Evolutionary conservation across 2,329 filamentous ascomycete genomes (phyloP), one percentile per base, ranked within the genome.

Genomic region (Cladosporium austrohemisphaericum): DNA sequence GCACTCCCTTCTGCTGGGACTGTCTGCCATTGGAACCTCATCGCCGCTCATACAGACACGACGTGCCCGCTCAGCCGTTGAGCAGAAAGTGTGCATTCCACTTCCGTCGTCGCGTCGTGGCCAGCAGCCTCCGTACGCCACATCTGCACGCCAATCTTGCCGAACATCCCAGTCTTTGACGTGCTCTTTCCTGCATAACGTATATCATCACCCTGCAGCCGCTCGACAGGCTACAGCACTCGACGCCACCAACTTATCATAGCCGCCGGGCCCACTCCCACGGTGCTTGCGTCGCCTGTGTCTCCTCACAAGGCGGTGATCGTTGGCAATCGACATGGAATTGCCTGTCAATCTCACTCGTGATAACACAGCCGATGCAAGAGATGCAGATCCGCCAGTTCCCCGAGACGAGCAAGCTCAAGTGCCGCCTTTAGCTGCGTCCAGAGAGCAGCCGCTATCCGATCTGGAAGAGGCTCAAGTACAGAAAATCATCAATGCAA

Each of bases 401-500:
- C 26, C 16, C 25, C n/a, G 31, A 18, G 3, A 9, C 7, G 3
- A 25, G 19, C 29, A 26, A 13, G 33, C 16, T 22, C 33, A 41
- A 16, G 33, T 53, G 14, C 52, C 50, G 23, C 58, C 58, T 10
- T 48, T 60, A 4, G 56, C 54, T 14, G 52, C 51, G 13, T 57
- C 51, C 28, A 50, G 56, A 36, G 26, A 49, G 4, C 52, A 59
- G 25, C 56, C 59, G 23, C 50, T 62, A 10, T 49, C 54, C 8
- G 26, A 48, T 11, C 31, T 36, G 14, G 52, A 60, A 40, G 18
- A 45, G 22, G 43, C 44, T 19, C 70, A 71, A 54, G 58, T 62
- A 6, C 44, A 54, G 33, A 37, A 55, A 7, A 72, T 77, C 52
- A 55, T 63, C 28, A 55, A 64, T 37, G 74, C 74, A 25, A 76